phyloP scores from a whole-genome alignment of 202 grass and related monocot species.

The Eragrostis tef region DNA sequence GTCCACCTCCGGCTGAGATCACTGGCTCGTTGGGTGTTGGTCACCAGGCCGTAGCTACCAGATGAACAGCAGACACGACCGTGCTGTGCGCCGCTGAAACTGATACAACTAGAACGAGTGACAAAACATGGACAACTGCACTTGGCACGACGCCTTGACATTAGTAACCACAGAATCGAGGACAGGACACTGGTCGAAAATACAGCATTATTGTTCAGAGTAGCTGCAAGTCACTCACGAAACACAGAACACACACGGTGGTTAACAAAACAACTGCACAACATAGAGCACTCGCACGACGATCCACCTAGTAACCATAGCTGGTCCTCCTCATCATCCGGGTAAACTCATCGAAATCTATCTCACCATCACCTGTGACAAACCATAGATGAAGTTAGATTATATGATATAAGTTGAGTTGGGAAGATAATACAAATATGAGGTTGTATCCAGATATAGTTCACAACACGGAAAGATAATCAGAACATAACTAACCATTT shows the following conservation, averaged over 20 bases:
- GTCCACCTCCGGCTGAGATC: too few relatives aligned
- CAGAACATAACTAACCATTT: constrained; percentile 50
- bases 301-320: constrained; percentile 62
- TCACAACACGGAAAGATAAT: background rate
- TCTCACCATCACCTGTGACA: constrained; percentile 73
- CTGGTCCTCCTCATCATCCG: constrained; percentile 77
- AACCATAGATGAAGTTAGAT: background rate
- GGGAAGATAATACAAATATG: background rate
- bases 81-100: background rate
- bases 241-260: background rate
- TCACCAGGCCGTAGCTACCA: constrained; percentile 5
- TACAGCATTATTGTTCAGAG: background rate
- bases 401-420: background rate
- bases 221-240: constrained; percentile 10
- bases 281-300: background rate
- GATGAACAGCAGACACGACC: background rate
- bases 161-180: background rate
- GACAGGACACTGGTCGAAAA: background rate
- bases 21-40: background rate
- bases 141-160: background rate
- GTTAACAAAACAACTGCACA: constrained; percentile 32
- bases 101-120: background rate
- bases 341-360: constrained; percentile 72
- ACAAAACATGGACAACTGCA: background rate
- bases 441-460: background rate